Evolutionary conservation across 2,329 filamentous ascomycete species (phyloP).

Genomic region (Hymenoscyphus occultus): DNA sequence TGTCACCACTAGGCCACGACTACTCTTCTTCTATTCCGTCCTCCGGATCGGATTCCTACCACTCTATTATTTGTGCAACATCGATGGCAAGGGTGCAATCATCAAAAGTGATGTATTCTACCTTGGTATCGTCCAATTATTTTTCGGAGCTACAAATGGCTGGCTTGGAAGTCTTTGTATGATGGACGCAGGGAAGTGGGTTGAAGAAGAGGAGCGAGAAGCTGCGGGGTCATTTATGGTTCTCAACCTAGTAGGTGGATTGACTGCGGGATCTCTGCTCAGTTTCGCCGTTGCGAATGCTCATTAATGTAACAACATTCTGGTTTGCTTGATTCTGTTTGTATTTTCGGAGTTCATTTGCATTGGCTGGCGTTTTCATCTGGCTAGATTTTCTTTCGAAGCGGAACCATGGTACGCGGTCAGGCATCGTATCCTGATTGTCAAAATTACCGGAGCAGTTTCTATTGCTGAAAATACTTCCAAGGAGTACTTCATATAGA

Average conservation of each 20-base stretch:
- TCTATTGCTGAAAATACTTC: not conserved
- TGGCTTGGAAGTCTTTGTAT: constrained; percentile 85
- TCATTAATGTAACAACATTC: constrained; percentile 6
- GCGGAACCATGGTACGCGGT: not conserved
- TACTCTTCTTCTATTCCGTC: constrained; percentile 66
- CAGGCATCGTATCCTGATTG: not conserved
- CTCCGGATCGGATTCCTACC: constrained; percentile 71
- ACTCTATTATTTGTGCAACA: constrained; percentile 86
- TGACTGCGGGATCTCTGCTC: constrained; percentile 81
- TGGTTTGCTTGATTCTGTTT: not conserved
- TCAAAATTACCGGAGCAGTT: not conserved
- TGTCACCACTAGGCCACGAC: constrained; percentile 59
- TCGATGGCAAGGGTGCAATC: constrained; percentile 70
- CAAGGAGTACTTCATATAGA: not conserved
- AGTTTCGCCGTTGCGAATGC: constrained; percentile 68
- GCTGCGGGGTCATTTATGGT: constrained; percentile 94
- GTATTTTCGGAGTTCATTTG: not conserved
- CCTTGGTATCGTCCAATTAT: constrained; percentile 73
- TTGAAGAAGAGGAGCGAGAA: constrained; percentile 78
- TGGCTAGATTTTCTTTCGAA: not conserved
- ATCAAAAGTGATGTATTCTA: constrained; percentile 86
- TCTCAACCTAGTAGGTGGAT: constrained; percentile 77
- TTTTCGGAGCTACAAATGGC: constrained; percentile 83
- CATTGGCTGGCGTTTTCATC: constrained; percentile 5
- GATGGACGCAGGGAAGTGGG: constrained; percentile 83